phyloP scores from a whole-genome alignment of 2,329 filamentous ascomycete species.

The Sporothrix inflata region DNA sequence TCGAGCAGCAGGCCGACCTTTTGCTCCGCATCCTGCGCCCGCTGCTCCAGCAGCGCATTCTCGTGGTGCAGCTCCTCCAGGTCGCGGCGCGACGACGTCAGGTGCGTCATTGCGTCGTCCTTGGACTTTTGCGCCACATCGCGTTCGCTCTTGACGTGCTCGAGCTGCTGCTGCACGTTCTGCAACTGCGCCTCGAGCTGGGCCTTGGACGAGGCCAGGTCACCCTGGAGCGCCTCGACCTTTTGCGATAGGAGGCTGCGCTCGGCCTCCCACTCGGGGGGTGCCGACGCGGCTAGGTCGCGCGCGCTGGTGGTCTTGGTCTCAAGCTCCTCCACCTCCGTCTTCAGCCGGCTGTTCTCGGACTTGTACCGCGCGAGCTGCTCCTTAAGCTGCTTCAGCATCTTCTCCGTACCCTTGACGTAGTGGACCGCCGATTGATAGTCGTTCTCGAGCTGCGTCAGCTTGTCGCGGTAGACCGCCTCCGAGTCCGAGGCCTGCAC shows the following conservation, averaged over 20 bases:
- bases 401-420: slow-evolving; percentile 97
- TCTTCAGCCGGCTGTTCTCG: slow-evolving; percentile 80
- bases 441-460: slow-evolving; percentile 92
- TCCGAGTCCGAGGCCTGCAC: slow-evolving; percentile 85
- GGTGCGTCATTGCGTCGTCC: slow-evolving; percentile 58
- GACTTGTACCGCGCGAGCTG: slow-evolving; percentile 91
- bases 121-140: slow-evolving; percentile 63
- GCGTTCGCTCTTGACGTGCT: slow-evolving; percentile 67
- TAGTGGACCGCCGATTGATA: slow-evolving; percentile 98
- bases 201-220: slow-evolving; percentile 66
- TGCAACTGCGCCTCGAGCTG: slow-evolving; percentile 73
- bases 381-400: slow-evolving; percentile 98
- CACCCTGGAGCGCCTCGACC: slow-evolving; percentile 69
- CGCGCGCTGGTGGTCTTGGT: slow-evolving; percentile 49
- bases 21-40: slow-evolving; percentile 86
- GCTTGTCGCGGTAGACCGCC: slow-evolving; percentile 85
- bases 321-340: slow-evolving; percentile 73
- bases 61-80: slow-evolving; percentile 82
- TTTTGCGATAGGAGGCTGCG: slow-evolving; percentile 67
- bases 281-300: slow-evolving; percentile 46
- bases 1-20: slow-evolving; percentile 92
- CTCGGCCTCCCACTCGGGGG: slow-evolving; percentile 75
- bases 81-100: slow-evolving; percentile 65
- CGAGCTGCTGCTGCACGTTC: slow-evolving; percentile 70
- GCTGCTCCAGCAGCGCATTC: slow-evolving; percentile 77